A percentile compares a stretch with the other conserved stretches of the same genome.
Conservation (phyloP, 2,329 filamentous ascomycete species). For the Pseudogymnoascus sp. region DNA sequence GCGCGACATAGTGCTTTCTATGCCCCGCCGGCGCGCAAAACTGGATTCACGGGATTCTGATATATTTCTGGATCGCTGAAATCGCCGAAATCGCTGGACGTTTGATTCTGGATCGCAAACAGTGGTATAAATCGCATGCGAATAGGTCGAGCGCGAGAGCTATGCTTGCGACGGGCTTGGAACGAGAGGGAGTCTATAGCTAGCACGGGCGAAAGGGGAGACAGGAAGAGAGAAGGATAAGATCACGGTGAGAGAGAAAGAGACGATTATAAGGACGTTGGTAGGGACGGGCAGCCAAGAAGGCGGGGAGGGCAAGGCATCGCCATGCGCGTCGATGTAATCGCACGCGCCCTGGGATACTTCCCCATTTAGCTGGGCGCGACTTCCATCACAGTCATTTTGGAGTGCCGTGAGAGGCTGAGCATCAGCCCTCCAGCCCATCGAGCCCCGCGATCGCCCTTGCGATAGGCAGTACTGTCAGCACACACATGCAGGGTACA, state of each 20-base stretch:
- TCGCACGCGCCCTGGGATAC: neutral
- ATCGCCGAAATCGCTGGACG: neutral
- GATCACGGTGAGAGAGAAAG: neutral
- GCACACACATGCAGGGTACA: neutral
- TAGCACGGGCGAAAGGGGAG: neutral
- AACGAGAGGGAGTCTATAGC: neutral
- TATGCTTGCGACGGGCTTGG: neutral
- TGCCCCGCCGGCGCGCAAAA: neutral
- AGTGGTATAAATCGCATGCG: neutral
- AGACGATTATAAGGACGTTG: neutral
- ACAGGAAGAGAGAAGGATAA: neutral
- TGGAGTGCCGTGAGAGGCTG: neutral
- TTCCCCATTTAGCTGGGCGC: conserved; percentile 1
- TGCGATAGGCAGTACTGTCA: neutral
- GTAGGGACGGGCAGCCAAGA: neutral
- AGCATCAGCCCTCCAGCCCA: neutral
- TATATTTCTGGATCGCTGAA: neutral
- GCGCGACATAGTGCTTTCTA: neutral
- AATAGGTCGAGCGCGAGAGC: neutral
- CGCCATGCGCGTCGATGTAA: neutral
- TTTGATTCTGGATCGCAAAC: neutral
- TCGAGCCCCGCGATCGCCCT: neutral
- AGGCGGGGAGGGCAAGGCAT: neutral
- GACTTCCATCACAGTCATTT: neutral
- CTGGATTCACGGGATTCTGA: neutral